Conservation (phyloP, 2,329 filamentous ascomycete species). For the Zymoseptoria pseudotritici region DNA sequence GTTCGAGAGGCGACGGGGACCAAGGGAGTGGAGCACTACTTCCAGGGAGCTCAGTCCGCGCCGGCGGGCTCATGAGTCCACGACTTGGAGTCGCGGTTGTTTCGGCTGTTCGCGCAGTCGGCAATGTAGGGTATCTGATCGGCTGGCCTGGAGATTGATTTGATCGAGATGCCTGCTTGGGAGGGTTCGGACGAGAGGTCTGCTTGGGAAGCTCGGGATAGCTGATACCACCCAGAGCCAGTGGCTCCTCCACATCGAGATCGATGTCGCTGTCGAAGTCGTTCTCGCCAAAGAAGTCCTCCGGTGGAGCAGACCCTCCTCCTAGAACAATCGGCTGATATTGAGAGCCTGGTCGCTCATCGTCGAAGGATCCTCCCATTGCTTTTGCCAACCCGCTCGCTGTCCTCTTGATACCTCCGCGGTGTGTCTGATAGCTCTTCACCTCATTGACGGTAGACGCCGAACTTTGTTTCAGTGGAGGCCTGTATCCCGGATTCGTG, state of each 20-base stretch:
- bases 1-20: constrained; percentile 48
- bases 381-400: constrained; percentile 42
- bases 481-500: constrained; percentile 23
- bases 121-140: constrained; percentile 25
- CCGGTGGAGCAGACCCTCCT: constrained; percentile 2
- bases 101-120: constrained; percentile 14
- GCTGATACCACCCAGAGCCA: constrained; percentile 27
- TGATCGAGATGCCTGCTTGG: constrained; percentile 15
- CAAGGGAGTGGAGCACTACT: constrained; percentile 60
- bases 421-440: constrained; percentile 12
- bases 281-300: constrained; percentile 58
- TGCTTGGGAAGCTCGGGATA: constrained; percentile 36
- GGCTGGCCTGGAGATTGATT: constrained; percentile 1
- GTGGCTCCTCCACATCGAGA: constrained; percentile 59
- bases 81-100: constrained; percentile 5
- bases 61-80: constrained; percentile 21
- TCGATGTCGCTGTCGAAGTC: constrained; percentile 83
- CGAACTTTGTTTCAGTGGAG: constrained; percentile 27
- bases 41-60: constrained; percentile 30
- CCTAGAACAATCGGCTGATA: constrained; percentile 21
- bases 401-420: constrained; percentile 37
- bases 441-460: constrained; percentile 22
- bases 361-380: constrained; percentile 34
- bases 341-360: constrained; percentile 22
- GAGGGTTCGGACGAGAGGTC: constrained; percentile 5